These are phyloP conservation scores for Gentiana macrophylla DNA, from an alignment of 257 asterid genomes.

Conservation along the genomic window DNA sequence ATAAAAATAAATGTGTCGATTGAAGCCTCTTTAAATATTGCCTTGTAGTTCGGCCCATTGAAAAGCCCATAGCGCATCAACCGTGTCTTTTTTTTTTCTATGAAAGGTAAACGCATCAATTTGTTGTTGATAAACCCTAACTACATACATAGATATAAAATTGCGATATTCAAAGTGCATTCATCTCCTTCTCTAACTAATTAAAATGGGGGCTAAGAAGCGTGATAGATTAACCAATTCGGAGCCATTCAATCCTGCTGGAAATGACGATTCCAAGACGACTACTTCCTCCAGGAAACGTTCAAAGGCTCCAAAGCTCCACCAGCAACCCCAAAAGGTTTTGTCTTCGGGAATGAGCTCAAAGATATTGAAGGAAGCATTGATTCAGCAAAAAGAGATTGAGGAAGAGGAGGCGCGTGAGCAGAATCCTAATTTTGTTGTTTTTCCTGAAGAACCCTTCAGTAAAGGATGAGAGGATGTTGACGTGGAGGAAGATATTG, in stretches of 20 bases:
- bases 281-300: slow-evolving; percentile 51
- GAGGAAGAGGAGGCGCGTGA: slow-evolving; percentile 53
- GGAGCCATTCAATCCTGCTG: slow-evolving; percentile 49
- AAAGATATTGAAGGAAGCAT: slow-evolving; percentile 69
- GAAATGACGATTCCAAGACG: slow-evolving; percentile 29
- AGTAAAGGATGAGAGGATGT: slow-evolving; percentile 7
- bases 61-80: no score
- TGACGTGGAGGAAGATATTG: slow-evolving; percentile 56
- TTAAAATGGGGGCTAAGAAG: no score
- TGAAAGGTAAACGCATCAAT: no score
- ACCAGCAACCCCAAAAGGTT: slow-evolving; percentile 60
- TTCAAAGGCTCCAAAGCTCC: slow-evolving; percentile 49
- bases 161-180: no score
- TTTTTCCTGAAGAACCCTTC: slow-evolving; percentile 23
- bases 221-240: slow-evolving; percentile 3
- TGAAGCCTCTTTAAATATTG: no score
- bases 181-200: no score
- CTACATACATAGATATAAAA: no score
- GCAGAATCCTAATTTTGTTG: slow-evolving; percentile 19
- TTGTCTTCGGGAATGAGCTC: slow-evolving; percentile 58
- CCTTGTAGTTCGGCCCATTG: no score
- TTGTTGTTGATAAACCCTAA: no score
- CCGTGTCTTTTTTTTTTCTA: no score
- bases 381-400: slow-evolving; percentile 76
- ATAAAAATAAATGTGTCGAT: no score